These are phyloP conservation scores for Lithospermum erythrorhizon DNA, from an alignment of 257 asterid genomes.

Conservation along the genomic window DNA sequence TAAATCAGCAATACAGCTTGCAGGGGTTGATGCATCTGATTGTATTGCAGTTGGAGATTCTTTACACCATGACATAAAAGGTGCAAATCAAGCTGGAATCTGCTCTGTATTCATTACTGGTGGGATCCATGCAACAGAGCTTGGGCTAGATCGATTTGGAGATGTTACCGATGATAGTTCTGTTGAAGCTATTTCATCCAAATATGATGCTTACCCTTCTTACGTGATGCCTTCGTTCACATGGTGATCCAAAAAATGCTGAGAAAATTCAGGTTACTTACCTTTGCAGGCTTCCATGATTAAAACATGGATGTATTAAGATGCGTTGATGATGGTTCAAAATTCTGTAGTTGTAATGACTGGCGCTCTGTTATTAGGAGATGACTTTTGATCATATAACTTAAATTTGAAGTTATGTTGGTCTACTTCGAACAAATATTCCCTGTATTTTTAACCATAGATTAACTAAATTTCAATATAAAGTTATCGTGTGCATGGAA, in stretches of 20 bases:
- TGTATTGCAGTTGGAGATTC: conserved; percentile 94
- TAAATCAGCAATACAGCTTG: conserved; percentile 66
- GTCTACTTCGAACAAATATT: no score
- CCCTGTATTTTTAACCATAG: no score
- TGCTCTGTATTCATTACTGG: conserved; percentile 56
- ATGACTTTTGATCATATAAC: no score
- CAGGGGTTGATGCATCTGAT: conserved; percentile 52
- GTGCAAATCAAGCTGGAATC: conserved; percentile 69
- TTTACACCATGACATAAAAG: conserved; percentile 92
- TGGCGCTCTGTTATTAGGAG: no score
- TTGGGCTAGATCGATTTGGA: conserved; percentile 58
- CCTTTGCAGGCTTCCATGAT: no score
- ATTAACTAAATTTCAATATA: no score
- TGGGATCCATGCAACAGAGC: conserved; percentile 81
- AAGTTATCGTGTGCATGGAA: no score
- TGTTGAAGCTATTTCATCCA: conserved; percentile 46
- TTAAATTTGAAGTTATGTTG: no score
- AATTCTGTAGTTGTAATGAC: no score
- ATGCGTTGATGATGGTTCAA: no score
- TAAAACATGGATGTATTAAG: no score
- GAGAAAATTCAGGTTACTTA: background rate
- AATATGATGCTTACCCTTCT: conserved; percentile 59
- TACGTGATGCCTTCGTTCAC: conserved; percentile 73
- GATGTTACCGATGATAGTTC: conserved; percentile 47
- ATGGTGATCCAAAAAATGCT: conserved; percentile 32